A percentile compares a stretch with the other conserved stretches of the same genome.
Conservation (phyloP, 2,329 filamentous ascomycete species). For the Akanthomyces muscarius region DNA sequence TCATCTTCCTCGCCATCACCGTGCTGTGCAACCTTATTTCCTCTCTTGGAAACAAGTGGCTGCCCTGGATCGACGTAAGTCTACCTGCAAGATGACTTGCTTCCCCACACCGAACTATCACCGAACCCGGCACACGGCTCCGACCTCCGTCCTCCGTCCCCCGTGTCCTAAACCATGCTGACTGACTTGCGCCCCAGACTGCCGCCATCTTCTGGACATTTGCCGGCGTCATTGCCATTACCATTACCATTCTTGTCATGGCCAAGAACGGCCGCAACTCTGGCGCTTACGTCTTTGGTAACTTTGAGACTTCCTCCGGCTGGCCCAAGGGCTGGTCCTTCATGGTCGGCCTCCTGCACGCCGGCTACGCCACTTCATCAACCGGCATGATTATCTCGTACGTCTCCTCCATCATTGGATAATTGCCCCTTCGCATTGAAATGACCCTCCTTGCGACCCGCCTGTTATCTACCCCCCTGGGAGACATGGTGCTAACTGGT, state of each 20-base stretch:
- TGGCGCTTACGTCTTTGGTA: constrained; percentile 61
- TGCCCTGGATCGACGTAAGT: constrained; percentile 67
- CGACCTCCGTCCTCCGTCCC: neutral
- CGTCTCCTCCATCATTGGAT: constrained; percentile 30
- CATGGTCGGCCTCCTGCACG: constrained; percentile 67
- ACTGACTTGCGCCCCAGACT: constrained; percentile 43
- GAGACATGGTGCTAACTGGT: neutral
- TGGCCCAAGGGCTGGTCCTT: constrained; percentile 71
- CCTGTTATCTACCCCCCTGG: constrained; percentile 15
- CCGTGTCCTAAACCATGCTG: neutral
- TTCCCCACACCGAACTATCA: constrained; percentile 2
- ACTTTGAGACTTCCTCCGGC: constrained; percentile 65
- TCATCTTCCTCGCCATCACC: constrained; percentile 68
- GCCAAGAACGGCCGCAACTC: constrained; percentile 64
- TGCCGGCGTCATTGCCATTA: constrained; percentile 62
- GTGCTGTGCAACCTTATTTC: constrained; percentile 62
- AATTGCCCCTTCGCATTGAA: constrained; percentile 7
- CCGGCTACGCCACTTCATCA: constrained; percentile 69
- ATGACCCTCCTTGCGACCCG: constrained; percentile 7
- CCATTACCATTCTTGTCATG: constrained; percentile 58
- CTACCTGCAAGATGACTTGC: neutral
- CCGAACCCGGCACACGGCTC: constrained; percentile 13
- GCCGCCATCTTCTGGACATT: constrained; percentile 74
- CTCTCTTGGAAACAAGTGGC: constrained; percentile 61
- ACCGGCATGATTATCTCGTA: constrained; percentile 78